Evolutionary conservation across 164 flowering plant genomes (phyloP).

Genomic region (Macadamia integrifolia): DNA sequence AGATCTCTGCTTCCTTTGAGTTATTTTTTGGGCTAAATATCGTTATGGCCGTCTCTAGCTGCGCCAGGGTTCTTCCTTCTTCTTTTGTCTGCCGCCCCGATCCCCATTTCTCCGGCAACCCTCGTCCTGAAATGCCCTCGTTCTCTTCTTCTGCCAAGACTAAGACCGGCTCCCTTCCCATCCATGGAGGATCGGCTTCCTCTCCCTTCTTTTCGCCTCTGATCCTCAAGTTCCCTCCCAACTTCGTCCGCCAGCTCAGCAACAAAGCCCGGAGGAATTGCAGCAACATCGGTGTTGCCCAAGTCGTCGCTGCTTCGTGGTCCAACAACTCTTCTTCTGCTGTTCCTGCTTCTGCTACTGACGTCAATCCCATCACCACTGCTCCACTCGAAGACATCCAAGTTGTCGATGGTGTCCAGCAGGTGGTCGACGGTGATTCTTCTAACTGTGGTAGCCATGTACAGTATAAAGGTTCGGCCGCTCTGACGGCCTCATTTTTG

Average conservation of each 20-base stretch:
- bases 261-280: slow-evolving; percentile 87
- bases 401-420: slow-evolving; percentile 8
- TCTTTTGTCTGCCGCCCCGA: slow-evolving; percentile 65
- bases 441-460: slow-evolving; percentile 27
- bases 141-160: neutral
- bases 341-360: slow-evolving; percentile 28
- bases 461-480: slow-evolving; percentile 28
- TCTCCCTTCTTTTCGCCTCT: slow-evolving; percentile 14
- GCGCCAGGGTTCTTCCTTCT: slow-evolving; percentile 29
- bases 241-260: slow-evolving; percentile 90
- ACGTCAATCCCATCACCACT: slow-evolving; percentile 28
- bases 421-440: slow-evolving; percentile 19
- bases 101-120: slow-evolving; percentile 42
- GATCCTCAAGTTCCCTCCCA: slow-evolving; percentile 67
- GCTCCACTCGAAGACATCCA: slow-evolving; percentile 5
- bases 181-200: slow-evolving; percentile 8
- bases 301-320: slow-evolving; percentile 91
- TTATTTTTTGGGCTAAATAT: too few species aligned
- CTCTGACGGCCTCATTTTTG: slow-evolving; percentile 46
- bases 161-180: slow-evolving; percentile 2
- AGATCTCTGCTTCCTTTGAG: too few species aligned
- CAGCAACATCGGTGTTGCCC: slow-evolving; percentile 97
- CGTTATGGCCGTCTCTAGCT: slow-evolving; percentile 39
- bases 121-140: slow-evolving; percentile 19
- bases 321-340: slow-evolving; percentile 35